Percentiles rank a stretch among this genome's conserved stretches.
These are phyloP conservation scores for Trichoderma pleuroti DNA, from an alignment of 2,329 filamentous ascomycete species.

Conservation along the genomic window DNA sequence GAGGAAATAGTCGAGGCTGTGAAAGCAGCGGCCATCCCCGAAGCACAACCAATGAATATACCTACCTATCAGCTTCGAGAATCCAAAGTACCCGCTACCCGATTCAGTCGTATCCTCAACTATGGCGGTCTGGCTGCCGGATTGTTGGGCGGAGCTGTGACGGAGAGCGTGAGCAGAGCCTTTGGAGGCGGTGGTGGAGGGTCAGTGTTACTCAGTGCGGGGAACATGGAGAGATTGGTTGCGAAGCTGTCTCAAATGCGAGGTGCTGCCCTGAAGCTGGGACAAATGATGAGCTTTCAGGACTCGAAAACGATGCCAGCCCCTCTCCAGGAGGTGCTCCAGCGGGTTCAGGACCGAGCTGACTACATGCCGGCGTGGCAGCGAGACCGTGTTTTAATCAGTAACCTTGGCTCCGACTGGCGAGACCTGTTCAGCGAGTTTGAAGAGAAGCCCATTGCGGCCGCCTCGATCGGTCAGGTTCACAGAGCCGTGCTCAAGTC, in stretches of 20 bases:
- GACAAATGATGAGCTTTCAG: constrained; percentile 98
- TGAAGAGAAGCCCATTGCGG: constrained; percentile 87
- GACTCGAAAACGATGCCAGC: constrained; percentile 91
- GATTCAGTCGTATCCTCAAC: constrained; percentile 87
- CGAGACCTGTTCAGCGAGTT: constrained; percentile 78
- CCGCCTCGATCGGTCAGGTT: constrained; percentile 95
- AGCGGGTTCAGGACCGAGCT: constrained; percentile 91
- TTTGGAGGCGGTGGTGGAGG: constrained; percentile 66
- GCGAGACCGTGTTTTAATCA: constrained; percentile 74
- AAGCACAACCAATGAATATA: constrained; percentile 19
- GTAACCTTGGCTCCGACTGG: constrained; percentile 82
- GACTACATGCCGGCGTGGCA: constrained; percentile 98
- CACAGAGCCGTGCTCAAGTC: constrained; percentile 79
- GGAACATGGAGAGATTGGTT: constrained; percentile 90
- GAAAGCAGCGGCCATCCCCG: constrained; percentile 26
- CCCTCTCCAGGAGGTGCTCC: constrained; percentile 82
- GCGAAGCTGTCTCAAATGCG: constrained; percentile 93
- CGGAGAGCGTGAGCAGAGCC: constrained; percentile 76
- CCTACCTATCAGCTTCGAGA: constrained; percentile 70
- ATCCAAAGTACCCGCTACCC: constrained; percentile 84
- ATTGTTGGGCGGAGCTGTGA: constrained; percentile 90
- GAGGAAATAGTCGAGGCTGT: constrained; percentile 24
- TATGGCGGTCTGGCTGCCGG: constrained; percentile 90
- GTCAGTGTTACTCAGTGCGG: constrained; percentile 81
- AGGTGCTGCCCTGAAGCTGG: constrained; percentile 92